Percentiles rank a stretch among this genome's conserved stretches.
Conservation (phyloP, 2,329 filamentous ascomycete species). For the Phyllosticta ampelicida region DNA sequence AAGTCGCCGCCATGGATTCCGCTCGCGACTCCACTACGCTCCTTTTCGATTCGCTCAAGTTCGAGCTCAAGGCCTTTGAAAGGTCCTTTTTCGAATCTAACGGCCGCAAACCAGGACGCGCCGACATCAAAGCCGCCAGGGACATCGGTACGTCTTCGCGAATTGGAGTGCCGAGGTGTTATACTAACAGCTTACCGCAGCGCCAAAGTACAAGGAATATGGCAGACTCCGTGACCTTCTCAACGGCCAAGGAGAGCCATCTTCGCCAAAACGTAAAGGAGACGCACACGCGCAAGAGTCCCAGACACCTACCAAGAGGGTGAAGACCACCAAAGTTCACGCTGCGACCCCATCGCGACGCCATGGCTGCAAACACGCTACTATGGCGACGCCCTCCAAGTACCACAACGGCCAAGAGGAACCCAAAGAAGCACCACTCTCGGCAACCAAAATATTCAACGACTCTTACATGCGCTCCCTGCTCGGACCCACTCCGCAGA, state of each 20-base stretch:
- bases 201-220: slow-evolving; percentile 67
- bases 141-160: slow-evolving; percentile 51
- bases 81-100: slow-evolving; percentile 52
- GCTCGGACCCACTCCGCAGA: slow-evolving; percentile 70
- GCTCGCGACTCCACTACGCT: not conserved
- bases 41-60: slow-evolving; percentile 37
- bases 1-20: not conserved
- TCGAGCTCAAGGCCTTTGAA: slow-evolving; percentile 66
- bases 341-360: slow-evolving; percentile 19
- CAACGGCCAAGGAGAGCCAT: slow-evolving; percentile 18
- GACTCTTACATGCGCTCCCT: slow-evolving; percentile 27
- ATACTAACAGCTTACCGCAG: slow-evolving; percentile 27
- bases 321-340: not conserved
- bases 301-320: slow-evolving; percentile 22
- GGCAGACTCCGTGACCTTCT: slow-evolving; percentile 45
- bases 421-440: slow-evolving; percentile 33
- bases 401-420: slow-evolving; percentile 11
- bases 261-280: slow-evolving; percentile 17
- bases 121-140: slow-evolving; percentile 65
- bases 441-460: slow-evolving; percentile 48
- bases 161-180: not conserved
- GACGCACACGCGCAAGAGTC: slow-evolving; percentile 11
- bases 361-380: not conserved
- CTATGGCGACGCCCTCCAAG: slow-evolving; percentile 22
- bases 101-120: slow-evolving; percentile 58